phyloP scores from a whole-genome alignment of 257 asterid species.

The Solanum habrochaites region DNA sequence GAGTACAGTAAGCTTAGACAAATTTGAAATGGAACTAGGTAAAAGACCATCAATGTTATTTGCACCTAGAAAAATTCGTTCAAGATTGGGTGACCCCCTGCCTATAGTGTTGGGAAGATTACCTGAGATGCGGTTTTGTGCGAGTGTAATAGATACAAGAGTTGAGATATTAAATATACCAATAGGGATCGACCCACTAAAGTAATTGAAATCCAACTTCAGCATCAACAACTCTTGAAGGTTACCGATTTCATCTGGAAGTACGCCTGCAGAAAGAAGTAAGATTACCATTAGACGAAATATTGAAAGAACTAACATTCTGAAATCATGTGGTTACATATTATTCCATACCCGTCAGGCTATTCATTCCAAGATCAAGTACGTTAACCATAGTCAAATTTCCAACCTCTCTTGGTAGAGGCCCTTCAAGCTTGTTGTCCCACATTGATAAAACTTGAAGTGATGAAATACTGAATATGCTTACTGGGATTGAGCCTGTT shows the following conservation, averaged over 20 bases:
- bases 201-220: conserved; percentile 1
- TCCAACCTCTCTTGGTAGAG: conserved; percentile 22
- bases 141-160: conserved; percentile 7
- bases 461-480: conserved; percentile 9
- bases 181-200: conserved; percentile 11
- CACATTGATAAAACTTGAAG: conserved; percentile 14
- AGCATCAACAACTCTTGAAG: conserved; percentile 7
- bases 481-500: conserved; percentile 10
- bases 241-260: conserved; percentile 19
- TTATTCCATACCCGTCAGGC: conserved; percentile 9
- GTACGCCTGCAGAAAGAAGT: conserved; percentile 4
- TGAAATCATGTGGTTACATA: neutral
- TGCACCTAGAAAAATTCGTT: neutral
- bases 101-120: conserved; percentile 10
- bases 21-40: conserved; percentile 14
- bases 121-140: conserved; percentile 16
- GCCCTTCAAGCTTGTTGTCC: conserved; percentile 12
- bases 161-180: conserved; percentile 14
- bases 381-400: conserved; percentile 10
- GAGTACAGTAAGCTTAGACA: neutral
- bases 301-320: neutral
- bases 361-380: conserved; percentile 14
- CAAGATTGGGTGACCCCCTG: conserved; percentile 1
- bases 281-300: neutral
- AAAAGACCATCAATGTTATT: conserved; percentile 3